phyloP scores from a whole-genome alignment of 2,329 filamentous ascomycete species.

The Fusarium chlamydosporum region DNA sequence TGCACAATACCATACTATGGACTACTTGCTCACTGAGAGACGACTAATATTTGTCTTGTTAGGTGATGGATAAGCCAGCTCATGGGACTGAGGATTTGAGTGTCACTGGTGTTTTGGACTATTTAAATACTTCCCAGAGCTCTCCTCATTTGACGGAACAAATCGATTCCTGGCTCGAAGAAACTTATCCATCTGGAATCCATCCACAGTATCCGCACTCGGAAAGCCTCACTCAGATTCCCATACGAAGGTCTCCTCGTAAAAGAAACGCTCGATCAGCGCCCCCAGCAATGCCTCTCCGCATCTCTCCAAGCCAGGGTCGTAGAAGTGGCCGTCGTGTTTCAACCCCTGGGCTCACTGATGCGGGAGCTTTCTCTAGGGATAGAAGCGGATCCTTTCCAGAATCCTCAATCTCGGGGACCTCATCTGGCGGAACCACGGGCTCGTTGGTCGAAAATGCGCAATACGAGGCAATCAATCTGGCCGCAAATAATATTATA shows the following conservation, averaged over 20 bases:
- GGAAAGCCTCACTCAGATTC: neutral
- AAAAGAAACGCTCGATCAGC: slow-evolving; percentile 7
- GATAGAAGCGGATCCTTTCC: too few species aligned
- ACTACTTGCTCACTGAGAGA: neutral
- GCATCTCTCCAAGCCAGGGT: neutral
- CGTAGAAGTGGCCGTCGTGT: too few species aligned
- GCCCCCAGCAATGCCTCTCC: slow-evolving; percentile 2
- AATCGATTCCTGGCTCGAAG: slow-evolving; percentile 24
- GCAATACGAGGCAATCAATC: slow-evolving; percentile 1
- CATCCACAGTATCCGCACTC: slow-evolving; percentile 1
- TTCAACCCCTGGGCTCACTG: neutral
- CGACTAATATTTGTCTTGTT: neutral
- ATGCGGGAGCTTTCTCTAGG: too few species aligned
- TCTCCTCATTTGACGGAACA: neutral
- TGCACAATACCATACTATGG: neutral
- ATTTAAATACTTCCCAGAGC: slow-evolving; percentile 14
- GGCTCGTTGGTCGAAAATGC: slow-evolving; percentile 18
- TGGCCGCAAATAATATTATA: slow-evolving; percentile 11
- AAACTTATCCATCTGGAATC: slow-evolving; percentile 7
- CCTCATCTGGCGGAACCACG: neutral
- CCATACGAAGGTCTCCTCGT: neutral
- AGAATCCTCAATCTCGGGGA: neutral
- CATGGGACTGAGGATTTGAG: neutral
- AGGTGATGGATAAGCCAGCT: slow-evolving; percentile 20
- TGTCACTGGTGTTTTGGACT: neutral